A percentile compares a stretch with the other conserved stretches of the same genome.
Evolutionary conservation across 257 asterid genomes (phyloP).

Genomic region (Fraxinus americana): DNA sequence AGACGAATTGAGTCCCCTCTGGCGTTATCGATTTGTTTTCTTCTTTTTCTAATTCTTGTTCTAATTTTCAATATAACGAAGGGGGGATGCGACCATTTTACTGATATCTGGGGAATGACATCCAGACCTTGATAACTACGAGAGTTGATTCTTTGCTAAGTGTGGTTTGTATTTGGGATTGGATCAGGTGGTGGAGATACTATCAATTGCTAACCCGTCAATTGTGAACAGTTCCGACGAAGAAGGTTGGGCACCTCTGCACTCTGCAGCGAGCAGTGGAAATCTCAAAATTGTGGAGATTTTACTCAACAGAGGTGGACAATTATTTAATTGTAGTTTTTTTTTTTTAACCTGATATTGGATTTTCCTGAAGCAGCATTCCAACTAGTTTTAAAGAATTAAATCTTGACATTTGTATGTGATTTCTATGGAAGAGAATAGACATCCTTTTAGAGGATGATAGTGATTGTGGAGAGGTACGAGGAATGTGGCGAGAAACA

Average conservation of each 20-base stretch:
- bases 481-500: constrained; percentile 1
- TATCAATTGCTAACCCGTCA: constrained; percentile 63
- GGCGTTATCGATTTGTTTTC: neutral
- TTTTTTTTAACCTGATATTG: neutral
- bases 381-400: constrained; percentile 9
- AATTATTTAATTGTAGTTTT: constrained; percentile 14
- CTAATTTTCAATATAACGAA: neutral
- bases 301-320: constrained; percentile 64
- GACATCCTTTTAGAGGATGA: neutral
- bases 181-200: constrained; percentile 71
- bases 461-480: neutral
- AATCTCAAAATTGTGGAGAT: constrained; percentile 64
- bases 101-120: neutral
- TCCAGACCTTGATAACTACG: neutral
- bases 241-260: constrained; percentile 98
- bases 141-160: neutral
- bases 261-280: constrained; percentile 94
- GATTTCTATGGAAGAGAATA: constrained; percentile 13
- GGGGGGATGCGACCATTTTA: neutral
- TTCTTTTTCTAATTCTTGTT: neutral
- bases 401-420: neutral
- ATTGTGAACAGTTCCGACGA: constrained; percentile 71
- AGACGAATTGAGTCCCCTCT: neutral
- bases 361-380: constrained; percentile 13
- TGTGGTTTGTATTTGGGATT: constrained; percentile 19